Base-by-base conservation (phyloP, 169 alveolate genomes). In the Plasmodium fragile region DNA sequence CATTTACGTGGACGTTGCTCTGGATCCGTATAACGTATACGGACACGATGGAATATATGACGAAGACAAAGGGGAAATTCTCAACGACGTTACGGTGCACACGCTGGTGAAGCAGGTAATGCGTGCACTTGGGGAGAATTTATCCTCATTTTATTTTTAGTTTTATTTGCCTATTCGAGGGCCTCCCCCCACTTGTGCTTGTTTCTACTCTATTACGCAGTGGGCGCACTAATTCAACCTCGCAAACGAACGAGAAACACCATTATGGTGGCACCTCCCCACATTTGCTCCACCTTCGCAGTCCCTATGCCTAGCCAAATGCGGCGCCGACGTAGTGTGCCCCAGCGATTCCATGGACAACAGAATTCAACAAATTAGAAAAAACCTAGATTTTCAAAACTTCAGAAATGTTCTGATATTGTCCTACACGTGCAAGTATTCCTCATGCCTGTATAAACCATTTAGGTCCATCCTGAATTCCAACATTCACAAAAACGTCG, bases 281-380 rank as follows among this genome's bases (percentile, higher is more conserved):
- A 36, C 30, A 18, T 59, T 52, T 59, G 5, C 78, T 41, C 69
- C 16, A 22, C 81, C 41, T 77, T 55, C 34, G 22, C 77, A 95
- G 93, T 96, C 98, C 34, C 79, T 96, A 39, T 85, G 96, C 30
- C 92, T 95, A 90, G 98, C 97, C 18, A 78, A 95, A 73, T 92
- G 95, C 41, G 99, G 99, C 34, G 98, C 98, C 43, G 97, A 97
- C 71, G 96, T 97, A 65, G 97, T 97, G 6, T 95, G 97, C 45
- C 99, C 99, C 28, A 96, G 98, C 83, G 99, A 97, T 87, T 96
- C 97, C 97, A 97, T 97, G 99, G 99, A 97, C 65, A 96, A 97
- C 22, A 96, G 99, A 84, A 95, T 97, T 71, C 95, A 92, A 2
- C 96, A 95, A 69, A 96, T 97, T 36, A 96, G 97, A 81, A 95